Conservation (phyloP, 306 rosid species). For the Rubus idaeus region DNA sequence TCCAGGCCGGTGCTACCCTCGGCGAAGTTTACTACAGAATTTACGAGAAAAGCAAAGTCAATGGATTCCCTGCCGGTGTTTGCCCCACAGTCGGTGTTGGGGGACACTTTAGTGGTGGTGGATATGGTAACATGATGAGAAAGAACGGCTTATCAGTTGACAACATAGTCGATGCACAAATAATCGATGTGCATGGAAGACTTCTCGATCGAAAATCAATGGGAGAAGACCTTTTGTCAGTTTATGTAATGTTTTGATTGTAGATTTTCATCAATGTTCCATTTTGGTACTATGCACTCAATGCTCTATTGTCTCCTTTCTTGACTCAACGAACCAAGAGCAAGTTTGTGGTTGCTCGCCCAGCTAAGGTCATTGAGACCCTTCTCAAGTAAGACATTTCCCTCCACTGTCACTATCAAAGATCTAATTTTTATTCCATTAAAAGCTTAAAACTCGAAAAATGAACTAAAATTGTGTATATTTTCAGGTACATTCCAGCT, state of each 20-base stretch:
- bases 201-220: slow-evolving; percentile 36
- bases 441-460: neutral
- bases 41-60: slow-evolving; percentile 32
- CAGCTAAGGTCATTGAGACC: slow-evolving; percentile 45
- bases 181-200: slow-evolving; percentile 35
- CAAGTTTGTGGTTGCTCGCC: slow-evolving; percentile 55
- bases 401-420: slow-evolving; percentile 10
- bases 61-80: slow-evolving; percentile 45
- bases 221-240: slow-evolving; percentile 50
- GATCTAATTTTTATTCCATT: neutral
- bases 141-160: slow-evolving; percentile 46
- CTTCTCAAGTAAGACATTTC: slow-evolving; percentile 38
- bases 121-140: slow-evolving; percentile 49
- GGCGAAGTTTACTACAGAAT: slow-evolving; percentile 42
- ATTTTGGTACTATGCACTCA: slow-evolving; percentile 89
- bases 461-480: neutral
- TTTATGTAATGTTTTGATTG: slow-evolving; percentile 6
- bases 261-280: slow-evolving; percentile 93
- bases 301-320: slow-evolving; percentile 68
- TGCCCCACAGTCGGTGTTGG: slow-evolving; percentile 45
- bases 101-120: slow-evolving; percentile 41
- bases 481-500: slow-evolving; percentile 40
- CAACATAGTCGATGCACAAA: slow-evolving; percentile 33
- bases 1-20: slow-evolving; percentile 53
- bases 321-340: slow-evolving; percentile 81